These are phyloP conservation scores for Cotoneaster glaucophyllus DNA, from an alignment of 306 rosid genomes.

Conservation along the genomic window DNA sequence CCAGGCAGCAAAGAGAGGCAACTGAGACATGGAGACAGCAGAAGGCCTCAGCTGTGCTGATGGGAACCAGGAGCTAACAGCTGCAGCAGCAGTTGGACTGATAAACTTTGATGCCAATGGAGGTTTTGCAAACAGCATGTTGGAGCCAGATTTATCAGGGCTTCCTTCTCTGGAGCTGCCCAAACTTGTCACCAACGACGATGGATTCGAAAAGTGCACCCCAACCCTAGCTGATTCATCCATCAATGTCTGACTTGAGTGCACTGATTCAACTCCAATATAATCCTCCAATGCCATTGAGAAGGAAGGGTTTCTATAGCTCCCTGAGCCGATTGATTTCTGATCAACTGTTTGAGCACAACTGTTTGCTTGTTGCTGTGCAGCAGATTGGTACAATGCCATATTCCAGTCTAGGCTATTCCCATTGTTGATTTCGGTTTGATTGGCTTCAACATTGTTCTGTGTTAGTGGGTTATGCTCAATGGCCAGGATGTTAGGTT, in stretches of 20 bases:
- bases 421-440: slow-evolving; percentile 17
- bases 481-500: slow-evolving; percentile 26
- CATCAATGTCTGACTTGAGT: slow-evolving; percentile 21
- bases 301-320: slow-evolving; percentile 39
- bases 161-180: slow-evolving; percentile 80
- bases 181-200: slow-evolving; percentile 73
- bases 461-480: slow-evolving; percentile 27
- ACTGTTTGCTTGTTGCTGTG: slow-evolving; percentile 17
- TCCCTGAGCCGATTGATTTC: slow-evolving; percentile 31
- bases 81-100: slow-evolving; percentile 21
- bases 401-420: slow-evolving; percentile 51
- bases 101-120: slow-evolving; percentile 40
- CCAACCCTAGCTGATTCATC: slow-evolving; percentile 39
- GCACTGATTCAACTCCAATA: slow-evolving; percentile 45
- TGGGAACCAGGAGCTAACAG: slow-evolving; percentile 65
- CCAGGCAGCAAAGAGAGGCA: slow-evolving; percentile 91
- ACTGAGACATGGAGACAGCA: slow-evolving; percentile 59
- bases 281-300: slow-evolving; percentile 60
- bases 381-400: slow-evolving; percentile 30
- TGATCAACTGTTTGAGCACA: slow-evolving; percentile 32
- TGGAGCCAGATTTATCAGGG: slow-evolving; percentile 62
- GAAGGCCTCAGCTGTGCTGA: slow-evolving; percentile 65
- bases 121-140: slow-evolving; percentile 46
- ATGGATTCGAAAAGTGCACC: slow-evolving; percentile 60
- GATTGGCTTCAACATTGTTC: slow-evolving; percentile 23